Percentiles rank a stretch among this genome's conserved stretches.
Evolutionary conservation across 1,284 basidiomycete species (phyloP).

Genomic region (Xerocomus nothofagi): DNA sequence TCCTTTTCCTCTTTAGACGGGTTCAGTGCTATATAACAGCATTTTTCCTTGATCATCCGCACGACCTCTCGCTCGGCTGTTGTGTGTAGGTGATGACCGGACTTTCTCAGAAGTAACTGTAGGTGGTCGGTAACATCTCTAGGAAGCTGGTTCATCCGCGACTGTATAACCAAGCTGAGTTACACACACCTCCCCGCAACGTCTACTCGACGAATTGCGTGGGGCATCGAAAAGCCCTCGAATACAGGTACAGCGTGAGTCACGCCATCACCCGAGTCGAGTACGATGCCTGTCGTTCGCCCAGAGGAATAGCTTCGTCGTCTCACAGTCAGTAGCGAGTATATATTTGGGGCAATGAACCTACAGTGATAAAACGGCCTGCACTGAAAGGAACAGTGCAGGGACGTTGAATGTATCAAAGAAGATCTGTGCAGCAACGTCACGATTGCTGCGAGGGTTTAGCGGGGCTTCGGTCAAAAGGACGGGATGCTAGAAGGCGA

Average conservation of each 20-base stretch:
- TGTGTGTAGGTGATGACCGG: conserved; percentile 94
- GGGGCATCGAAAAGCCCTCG: conserved; percentile 99
- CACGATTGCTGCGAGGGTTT: conserved; percentile 92
- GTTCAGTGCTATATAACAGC: conserved; percentile 91
- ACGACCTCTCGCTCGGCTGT: conserved; percentile 98
- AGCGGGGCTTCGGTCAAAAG: conserved; percentile 92
- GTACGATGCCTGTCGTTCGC: conserved; percentile 97
- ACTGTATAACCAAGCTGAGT: conserved; percentile 6
- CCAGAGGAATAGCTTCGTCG: conserved; percentile 90
- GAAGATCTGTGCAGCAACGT: conserved; percentile 95
- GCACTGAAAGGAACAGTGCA: conserved; percentile 94
- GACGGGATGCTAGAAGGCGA: conserved; percentile 81
- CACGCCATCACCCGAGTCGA: conserved; percentile 98
- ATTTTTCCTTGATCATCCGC: conserved; percentile 97
- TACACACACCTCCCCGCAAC: conserved; percentile 82
- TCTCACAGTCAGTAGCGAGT: conserved; percentile 14
- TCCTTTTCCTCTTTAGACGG: conserved; percentile 97
- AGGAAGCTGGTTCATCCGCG: conserved; percentile 16
- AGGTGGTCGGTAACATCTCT: conserved; percentile 97
- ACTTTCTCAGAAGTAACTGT: conserved; percentile 90
- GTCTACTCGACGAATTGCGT: conserved; percentile 95
- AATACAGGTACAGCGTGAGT: conserved; percentile 99
- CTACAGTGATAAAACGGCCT: conserved; percentile 94
- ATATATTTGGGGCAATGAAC: conserved; percentile 30
- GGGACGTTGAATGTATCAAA: conserved; percentile 99